Conservation (phyloP, 257 asterid genomes). For the Penstemon newberryi region DNA sequence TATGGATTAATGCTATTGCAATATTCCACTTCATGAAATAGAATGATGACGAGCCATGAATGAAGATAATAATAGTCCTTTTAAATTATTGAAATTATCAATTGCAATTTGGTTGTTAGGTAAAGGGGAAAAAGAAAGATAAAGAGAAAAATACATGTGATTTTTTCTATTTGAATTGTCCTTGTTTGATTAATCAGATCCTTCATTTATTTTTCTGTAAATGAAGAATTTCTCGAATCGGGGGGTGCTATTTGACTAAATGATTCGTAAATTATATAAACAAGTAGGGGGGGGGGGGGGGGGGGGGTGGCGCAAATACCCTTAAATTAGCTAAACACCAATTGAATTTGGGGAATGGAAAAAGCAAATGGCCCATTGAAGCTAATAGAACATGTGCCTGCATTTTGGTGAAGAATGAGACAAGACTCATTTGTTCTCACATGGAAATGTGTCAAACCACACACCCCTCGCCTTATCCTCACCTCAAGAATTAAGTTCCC, state of each 20-base stretch:
- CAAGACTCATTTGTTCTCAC: conserved; percentile 23
- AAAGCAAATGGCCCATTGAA: conserved; percentile 9
- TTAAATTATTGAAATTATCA: background rate
- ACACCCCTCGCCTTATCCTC: background rate
- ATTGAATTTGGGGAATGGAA: background rate
- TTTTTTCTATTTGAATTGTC: too few species aligned
- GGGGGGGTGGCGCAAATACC: too few species aligned
- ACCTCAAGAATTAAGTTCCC: conserved; percentile 2
- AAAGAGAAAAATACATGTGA: background rate
- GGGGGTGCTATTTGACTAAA: too few species aligned
- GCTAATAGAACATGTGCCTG: conserved; percentile 27
- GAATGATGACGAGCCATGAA: too few species aligned
- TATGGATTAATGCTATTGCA: too few species aligned
- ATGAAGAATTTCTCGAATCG: too few species aligned
- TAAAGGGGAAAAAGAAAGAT: background rate
- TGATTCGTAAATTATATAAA: too few species aligned
- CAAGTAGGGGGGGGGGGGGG: too few species aligned
- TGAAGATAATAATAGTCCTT: too few species aligned
- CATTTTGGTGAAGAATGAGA: conserved; percentile 22
- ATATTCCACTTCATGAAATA: too few species aligned
- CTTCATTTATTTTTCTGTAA: too few species aligned
- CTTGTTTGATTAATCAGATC: too few species aligned
- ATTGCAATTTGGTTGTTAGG: background rate
- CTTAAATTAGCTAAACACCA: background rate
- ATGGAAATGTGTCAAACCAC: conserved; percentile 22